Evolutionary conservation across 1,284 basidiomycete species (phyloP).

Genomic region (Cryptococcus neoformans): DNA sequence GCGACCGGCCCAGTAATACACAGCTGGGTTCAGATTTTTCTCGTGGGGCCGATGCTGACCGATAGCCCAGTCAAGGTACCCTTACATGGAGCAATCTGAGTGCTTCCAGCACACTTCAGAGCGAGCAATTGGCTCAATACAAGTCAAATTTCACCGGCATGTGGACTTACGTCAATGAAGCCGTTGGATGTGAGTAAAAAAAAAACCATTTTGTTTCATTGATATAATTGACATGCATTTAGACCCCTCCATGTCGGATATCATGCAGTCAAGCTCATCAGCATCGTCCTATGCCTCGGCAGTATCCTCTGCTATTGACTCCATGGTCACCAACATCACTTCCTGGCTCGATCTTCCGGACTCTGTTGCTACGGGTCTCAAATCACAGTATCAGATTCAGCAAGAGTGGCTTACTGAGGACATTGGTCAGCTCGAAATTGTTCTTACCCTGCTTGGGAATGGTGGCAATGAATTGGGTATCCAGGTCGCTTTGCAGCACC

Average conservation of each 20-base stretch:
- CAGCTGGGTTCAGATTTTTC: no score
- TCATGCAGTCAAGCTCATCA: slow-evolving; percentile 16
- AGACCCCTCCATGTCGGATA: slow-evolving; percentile 23
- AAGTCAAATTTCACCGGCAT: slow-evolving; percentile 30
- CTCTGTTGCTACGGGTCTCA: slow-evolving; percentile 36
- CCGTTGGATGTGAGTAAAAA: slow-evolving; percentile 39
- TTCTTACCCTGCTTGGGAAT: slow-evolving; percentile 41
- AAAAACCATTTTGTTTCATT: not conserved
- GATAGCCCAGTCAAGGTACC: slow-evolving; percentile 16
- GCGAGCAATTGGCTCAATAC: slow-evolving; percentile 30
- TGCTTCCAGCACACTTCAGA: slow-evolving; percentile 21
- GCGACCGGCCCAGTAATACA: no score
- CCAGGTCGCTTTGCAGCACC: slow-evolving; percentile 48
- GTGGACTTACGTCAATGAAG: slow-evolving; percentile 50
- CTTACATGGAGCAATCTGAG: slow-evolving; percentile 42
- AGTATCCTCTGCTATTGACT: slow-evolving; percentile 59
- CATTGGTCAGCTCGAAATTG: slow-evolving; percentile 47
- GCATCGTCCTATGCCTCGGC: slow-evolving; percentile 47
- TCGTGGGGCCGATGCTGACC: not conserved
- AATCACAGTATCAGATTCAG: slow-evolving; percentile 39
- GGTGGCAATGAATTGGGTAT: slow-evolving; percentile 38
- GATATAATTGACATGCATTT: not conserved
- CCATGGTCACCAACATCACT: slow-evolving; percentile 68
- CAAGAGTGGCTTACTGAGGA: slow-evolving; percentile 29
- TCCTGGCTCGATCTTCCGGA: slow-evolving; percentile 32